Percentiles rank a stretch among this genome's conserved stretches.
phyloP scores from a whole-genome alignment of 345 rosid species.

The Mangifera indica region DNA sequence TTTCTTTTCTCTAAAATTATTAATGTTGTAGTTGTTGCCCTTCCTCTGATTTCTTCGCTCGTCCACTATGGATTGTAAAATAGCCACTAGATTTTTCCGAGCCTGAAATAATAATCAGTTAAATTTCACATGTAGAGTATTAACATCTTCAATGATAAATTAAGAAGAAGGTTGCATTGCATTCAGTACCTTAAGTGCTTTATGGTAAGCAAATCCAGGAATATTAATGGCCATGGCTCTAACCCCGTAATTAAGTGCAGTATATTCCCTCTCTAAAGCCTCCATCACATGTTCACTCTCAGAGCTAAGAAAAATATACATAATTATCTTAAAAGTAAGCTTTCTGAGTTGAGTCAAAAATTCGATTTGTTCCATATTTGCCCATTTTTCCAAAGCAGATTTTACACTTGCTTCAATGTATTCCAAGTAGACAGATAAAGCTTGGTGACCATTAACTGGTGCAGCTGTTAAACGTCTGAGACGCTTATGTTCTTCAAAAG shows the following conservation, averaged over 20 bases:
- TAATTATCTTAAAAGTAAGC: slow-evolving; percentile 76
- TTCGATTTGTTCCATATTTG: slow-evolving; percentile 62
- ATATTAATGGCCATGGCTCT: slow-evolving; percentile 85
- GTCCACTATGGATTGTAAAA: slow-evolving; percentile 51
- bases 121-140: no score
- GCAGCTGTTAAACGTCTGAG: slow-evolving; percentile 73
- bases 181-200: slow-evolving; percentile 64
- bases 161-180: no score
- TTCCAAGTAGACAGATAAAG: slow-evolving; percentile 52
- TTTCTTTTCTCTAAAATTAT: slow-evolving; percentile 27
- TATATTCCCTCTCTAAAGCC: slow-evolving; percentile 69
- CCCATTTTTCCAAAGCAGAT: slow-evolving; percentile 58
- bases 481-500: slow-evolving; percentile 81
- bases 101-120: slow-evolving; percentile 41
- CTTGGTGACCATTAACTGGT: slow-evolving; percentile 78
- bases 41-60: slow-evolving; percentile 50
- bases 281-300: slow-evolving; percentile 65
- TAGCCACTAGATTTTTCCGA: slow-evolving; percentile 67
- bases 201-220: slow-evolving; percentile 83
- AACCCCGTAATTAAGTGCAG: slow-evolving; percentile 69
- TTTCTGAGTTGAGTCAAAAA: slow-evolving; percentile 64
- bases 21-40: not conserved
- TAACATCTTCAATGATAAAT: no score
- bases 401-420: slow-evolving; percentile 65
- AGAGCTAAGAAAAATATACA: slow-evolving; percentile 73